Conservation (phyloP, 2,329 filamentous ascomycete genomes). For the Aspergillus viridinutans region DNA sequence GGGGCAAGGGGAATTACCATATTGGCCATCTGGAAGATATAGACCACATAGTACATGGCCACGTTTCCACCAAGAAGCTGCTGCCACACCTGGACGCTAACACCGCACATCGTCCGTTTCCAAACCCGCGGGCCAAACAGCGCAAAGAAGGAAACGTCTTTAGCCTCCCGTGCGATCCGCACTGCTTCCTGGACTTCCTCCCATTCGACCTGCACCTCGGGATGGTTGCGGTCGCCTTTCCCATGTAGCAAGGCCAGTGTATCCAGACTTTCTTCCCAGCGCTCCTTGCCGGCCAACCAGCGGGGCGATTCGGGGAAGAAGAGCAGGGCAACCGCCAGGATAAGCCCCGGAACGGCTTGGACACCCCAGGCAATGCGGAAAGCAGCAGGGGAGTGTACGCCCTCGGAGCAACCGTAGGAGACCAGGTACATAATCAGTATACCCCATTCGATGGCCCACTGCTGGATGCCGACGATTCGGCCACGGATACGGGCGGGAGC, state of each 20-base stretch:
- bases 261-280: slow-evolving; percentile 51
- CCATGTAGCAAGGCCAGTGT: slow-evolving; percentile 57
- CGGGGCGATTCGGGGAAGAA: slow-evolving; percentile 60
- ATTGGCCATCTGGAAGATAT: slow-evolving; percentile 58
- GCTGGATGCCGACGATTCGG: slow-evolving; percentile 42
- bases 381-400: slow-evolving; percentile 38
- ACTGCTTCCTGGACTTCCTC: slow-evolving; percentile 34
- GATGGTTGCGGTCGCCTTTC: slow-evolving; percentile 50
- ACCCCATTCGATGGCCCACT: slow-evolving; percentile 43
- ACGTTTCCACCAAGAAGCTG: slow-evolving; percentile 56
- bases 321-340: slow-evolving; percentile 52
- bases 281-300: slow-evolving; percentile 58
- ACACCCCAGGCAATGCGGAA: slow-evolving; percentile 61
- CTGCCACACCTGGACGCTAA: slow-evolving; percentile 55
- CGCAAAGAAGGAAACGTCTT: slow-evolving; percentile 32
- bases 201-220: slow-evolving; percentile 53
- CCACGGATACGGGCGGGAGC: slow-evolving; percentile 41
- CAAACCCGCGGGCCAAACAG: slow-evolving; percentile 49
- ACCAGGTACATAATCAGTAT: slow-evolving; percentile 45
- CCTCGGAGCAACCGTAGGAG: slow-evolving; percentile 35
- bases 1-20: slow-evolving; percentile 30
- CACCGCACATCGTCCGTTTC: slow-evolving; percentile 50
- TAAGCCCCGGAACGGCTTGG: slow-evolving; percentile 56
- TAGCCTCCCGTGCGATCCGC: slow-evolving; percentile 27
- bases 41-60: slow-evolving; percentile 58